Base-by-base conservation (phyloP, 352 stramenopile genomes). In the Blastocystis sp. region DNA sequence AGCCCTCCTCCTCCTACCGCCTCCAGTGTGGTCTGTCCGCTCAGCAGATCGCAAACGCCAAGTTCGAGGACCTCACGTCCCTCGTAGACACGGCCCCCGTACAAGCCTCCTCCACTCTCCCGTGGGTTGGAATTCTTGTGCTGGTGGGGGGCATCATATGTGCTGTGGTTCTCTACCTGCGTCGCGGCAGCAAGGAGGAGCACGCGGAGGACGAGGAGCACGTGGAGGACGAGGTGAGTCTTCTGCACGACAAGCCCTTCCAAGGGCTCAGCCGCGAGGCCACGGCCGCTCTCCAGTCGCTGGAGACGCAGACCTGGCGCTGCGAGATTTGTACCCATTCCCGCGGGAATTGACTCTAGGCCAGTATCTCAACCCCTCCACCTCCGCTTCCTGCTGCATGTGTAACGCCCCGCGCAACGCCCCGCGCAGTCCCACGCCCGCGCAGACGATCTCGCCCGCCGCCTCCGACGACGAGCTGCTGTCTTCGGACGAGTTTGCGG, bases 301-400 rank as follows among this genome's bases (percentile, higher is more conserved):
- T 84, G 74, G 53, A 69, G 34, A 21, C 5, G 28, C 53, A 38
- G 59, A 62, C 34, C 5, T 64, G 53, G 45, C 74, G 45, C n/a
- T 84, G 52, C 40, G 48, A 14, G 52, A 59, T 56, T 14, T 56
- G 48, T 56, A 56, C 5, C 14, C 5, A 56, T 56, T 7, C 14
- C 5, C 14, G 48, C 5, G 5, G 48, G 48, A 17, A 14, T 56
- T 7, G 14, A 14, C 5, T 7, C 5, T 67, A 41, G 56, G 74
- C 43, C 74, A 84, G 34, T 84, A 84, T 48, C 52, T 84, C 19
- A 84, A 84, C 48, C 38, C 59, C 2, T 0, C 34, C 2, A 19
- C n/a, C 14, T 52, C 52, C 7, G 52, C 74, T 2, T 43, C 56
- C 11, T 84, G 74, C 45, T 14, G 40, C 28, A 84, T 84, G 53